Percentiles rank a stretch among this genome's conserved stretches.
Conservation (phyloP, 176 grass and related monocot species). For the Saccharum spontaneum region DNA sequence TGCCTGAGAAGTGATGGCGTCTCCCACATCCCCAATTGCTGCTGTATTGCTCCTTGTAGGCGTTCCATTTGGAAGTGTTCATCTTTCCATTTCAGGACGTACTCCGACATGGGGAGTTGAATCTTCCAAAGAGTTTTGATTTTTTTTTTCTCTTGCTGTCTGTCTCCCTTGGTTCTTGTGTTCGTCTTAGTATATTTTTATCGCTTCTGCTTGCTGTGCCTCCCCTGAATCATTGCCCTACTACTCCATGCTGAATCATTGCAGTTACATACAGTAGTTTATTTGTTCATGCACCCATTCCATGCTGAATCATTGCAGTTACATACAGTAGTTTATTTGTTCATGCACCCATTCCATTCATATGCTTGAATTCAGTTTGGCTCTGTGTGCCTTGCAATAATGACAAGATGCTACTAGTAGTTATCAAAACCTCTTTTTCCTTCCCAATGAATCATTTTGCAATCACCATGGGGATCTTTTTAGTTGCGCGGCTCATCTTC, state of each 20-base stretch:
- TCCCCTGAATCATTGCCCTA: not conserved
- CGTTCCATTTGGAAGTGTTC: slow-evolving; percentile 57
- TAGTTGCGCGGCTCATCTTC: not conserved
- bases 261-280: not conserved
- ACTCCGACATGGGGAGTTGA: not conserved
- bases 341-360: not conserved
- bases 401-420: not conserved
- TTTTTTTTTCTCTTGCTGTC: not conserved
- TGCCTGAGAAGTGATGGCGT: slow-evolving; percentile 36
- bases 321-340: not conserved
- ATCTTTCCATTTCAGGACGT: slow-evolving; percentile 59
- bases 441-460: not conserved
- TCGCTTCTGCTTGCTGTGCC: not conserved
- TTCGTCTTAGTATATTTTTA: not conserved
- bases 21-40: slow-evolving; percentile 27
- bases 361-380: not conserved
- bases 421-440: not conserved
- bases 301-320: not conserved
- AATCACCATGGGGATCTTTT: not conserved
- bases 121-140: slow-evolving; percentile 8
- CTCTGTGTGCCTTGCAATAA: not conserved
- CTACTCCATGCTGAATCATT: not conserved
- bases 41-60: slow-evolving; percentile 53
- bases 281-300: not conserved
- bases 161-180: not conserved